Evolutionary conservation across 805 yeast species (phyloP), one percentile per base, ranked within the genome.

Genomic region (Ogataea nakhonphanomensis): DNA sequence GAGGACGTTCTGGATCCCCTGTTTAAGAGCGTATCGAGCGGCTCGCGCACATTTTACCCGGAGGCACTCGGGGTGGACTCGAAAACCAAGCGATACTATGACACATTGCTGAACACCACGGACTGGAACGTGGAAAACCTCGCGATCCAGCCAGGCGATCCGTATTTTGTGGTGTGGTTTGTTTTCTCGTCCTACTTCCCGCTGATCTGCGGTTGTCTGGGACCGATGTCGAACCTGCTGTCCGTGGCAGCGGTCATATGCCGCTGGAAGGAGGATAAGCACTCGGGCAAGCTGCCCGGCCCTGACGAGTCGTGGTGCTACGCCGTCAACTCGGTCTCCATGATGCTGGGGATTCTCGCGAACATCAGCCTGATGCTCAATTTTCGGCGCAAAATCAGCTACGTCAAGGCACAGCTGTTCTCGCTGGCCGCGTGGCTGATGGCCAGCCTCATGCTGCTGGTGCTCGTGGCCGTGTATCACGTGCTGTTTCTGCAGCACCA

Each of bases 171-270:
- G 5, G 20, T 58, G 25, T 86, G 95, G 93, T 83, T 82, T 49
- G 52, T 73, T 10, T 60, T 81, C 0, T 79, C 90, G 3, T 73
- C 83, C 2, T 79, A 80, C 49, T 72, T 86, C 48, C 96, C 96
- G 0, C 70, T 87, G 20, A 57, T 82, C 7, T 79, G 90, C 1
- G 88, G 91, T 5, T 84, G 91, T 49, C 53, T 81, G 26, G 95
- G 93, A 0, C 95, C 95, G 0, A 51, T 87, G 21, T 80, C 91
- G 6, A 85, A 85, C 50, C 73, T 84, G 70, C 71, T 79, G 30
- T 82, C 91, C 0, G 67, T 84, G 5, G 79, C 84, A 1, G 86
- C 90, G 5, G 69, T 85, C 11, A 78, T 80, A 0, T 81, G 83
- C 41, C 69, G 72, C 34, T 87, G 96, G 96, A 55, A 48, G 3